Base-by-base conservation (phyloP, 306 rosid genomes). In the Leucaena leucocephala region DNA sequence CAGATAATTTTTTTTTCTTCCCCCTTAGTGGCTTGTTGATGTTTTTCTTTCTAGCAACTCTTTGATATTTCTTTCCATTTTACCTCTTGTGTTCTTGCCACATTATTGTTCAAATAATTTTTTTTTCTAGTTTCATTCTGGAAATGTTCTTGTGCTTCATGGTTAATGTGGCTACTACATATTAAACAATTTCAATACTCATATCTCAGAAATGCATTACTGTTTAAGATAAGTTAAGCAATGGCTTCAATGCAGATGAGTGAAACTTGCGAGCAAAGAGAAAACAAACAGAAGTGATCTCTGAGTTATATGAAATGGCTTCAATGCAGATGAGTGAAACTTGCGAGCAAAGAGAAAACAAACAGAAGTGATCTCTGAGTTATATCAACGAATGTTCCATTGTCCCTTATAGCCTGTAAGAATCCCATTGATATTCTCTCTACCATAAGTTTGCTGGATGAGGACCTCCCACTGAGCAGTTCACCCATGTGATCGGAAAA, bases 401-500 rank as follows among this genome's bases (percentile, higher is more conserved):
- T 90, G 50, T 85, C 87, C 84, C 99, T 82, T 49, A 95, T 84
- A 15, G 94, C 75, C 74, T 77, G 84, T 68, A 95, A 44, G 68
- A 95, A 90, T 69, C 71, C 78, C 88, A 16, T 97, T 91, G 14
- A 95, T 75, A 76, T 90, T 82, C 40, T 65, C 88, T 76, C 80
- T 68, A 1, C 88, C 88, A 21, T 86, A 90, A 67, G 79, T 83
- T 83, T 71, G 93, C 94, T 0, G 98, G 99, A 78, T 95, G 99
- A 5, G 99, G 99, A 57, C 99, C 99, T 12, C 91, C 86, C 80
- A 82, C 14, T 1, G 99, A 91, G 97, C 97, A 95, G 62, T 95
- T 90, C 38, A 95, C 99, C 97, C 97, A 92, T 3, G 98, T 95
- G 27, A n/a, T n/a, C n/a, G n/a, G n/a, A n/a, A n/a, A n/a, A n/a